Evolutionary conservation across 2,329 filamentous ascomycete genomes (phyloP), one percentile per base, ranked within the genome.

Genomic region (Apiospora koreana): DNA sequence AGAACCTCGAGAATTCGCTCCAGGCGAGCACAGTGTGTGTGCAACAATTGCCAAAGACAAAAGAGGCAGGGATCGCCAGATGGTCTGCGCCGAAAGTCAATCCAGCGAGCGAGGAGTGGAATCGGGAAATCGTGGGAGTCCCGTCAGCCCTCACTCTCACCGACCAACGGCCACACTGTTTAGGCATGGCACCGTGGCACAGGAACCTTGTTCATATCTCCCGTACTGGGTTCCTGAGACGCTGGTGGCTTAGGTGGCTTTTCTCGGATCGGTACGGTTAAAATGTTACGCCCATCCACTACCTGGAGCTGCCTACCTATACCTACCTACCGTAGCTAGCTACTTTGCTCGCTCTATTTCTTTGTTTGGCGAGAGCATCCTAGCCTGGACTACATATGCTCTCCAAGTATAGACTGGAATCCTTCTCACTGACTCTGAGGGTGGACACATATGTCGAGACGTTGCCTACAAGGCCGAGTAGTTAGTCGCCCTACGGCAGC

Each of bases 221-320:
- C 70, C 72, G 74, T 75, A 75, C 74, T 74, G 69, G 73, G 69
- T 71, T 71, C 71, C 73, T 75, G 74, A 77, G 74, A 79, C 75
- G 75, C 72, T 75, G 76, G 72, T 74, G 74, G 74, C 75, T 77
- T 77, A 71, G 71, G 75, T 78, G 77, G 76, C 75, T 77, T 72
- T 73, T 69, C 72, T 72, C 71, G 71, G 73, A 71, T 71, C 70
- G 72, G 72, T 75, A 75, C 74, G 69, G 71, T 54, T 54, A 6
- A 28, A 6, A 28, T 72, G 35, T 25, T 65, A 70, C 71, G 71
- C 67, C 16, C 41, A 43, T n/a, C n/a, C n/a, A n/a, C n/a, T n/a
- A n/a, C n/a, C n/a, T n/a, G n/a, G n/a, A n/a, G n/a, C n/a, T n/a
- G n/a, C n/a, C n/a, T n/a, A n/a, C n/a, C n/a, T n/a, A n/a, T n/a